Conservation (phyloP, 371 early-diverging fungal species). For the Dentiscutata heterogama region DNA sequence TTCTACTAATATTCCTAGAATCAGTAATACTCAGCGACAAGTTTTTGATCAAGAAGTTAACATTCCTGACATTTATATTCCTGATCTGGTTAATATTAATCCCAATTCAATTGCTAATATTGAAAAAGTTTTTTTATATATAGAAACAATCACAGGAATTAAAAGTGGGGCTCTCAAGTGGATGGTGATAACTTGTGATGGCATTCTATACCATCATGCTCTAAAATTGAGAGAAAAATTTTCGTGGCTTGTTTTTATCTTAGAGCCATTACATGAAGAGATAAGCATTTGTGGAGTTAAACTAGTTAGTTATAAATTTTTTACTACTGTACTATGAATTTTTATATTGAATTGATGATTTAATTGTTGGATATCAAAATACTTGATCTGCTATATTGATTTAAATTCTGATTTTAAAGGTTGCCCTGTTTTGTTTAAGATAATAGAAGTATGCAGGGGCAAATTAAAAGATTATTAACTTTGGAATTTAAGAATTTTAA, state of each 20-base stretch:
- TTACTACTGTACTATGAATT: too few species aligned
- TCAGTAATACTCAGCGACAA: conserved; percentile 2
- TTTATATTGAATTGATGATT: neutral
- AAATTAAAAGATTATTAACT: too few species aligned
- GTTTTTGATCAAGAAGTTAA: conserved; percentile 26
- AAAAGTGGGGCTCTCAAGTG: conserved; percentile 6
- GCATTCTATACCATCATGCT: conserved; percentile 1
- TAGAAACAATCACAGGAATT: conserved; percentile 32
- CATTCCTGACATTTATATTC: neutral
- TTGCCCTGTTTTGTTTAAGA: too few species aligned
- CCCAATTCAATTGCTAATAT: conserved; percentile 31
- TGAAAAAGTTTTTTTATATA: conserved; percentile 33
- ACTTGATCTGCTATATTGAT: too few species aligned
- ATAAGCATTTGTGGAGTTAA: conserved; percentile 33
- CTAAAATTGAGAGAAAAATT: neutral
- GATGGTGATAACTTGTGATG: conserved; percentile 23
- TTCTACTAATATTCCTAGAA: neutral
- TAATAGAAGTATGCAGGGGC: too few species aligned
- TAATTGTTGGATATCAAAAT: too few species aligned
- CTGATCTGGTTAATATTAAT: conserved; percentile 37
- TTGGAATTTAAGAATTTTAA: too few species aligned
- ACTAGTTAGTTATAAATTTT: too few species aligned
- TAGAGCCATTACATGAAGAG: conserved; percentile 19
- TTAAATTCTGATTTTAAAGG: too few species aligned
- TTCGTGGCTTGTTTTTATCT: conserved; percentile 23